A percentile compares a stretch with the other conserved stretches of the same genome.
phyloP scores from a whole-genome alignment of 345 rosid genomes.

The Acer yangbiense region DNA sequence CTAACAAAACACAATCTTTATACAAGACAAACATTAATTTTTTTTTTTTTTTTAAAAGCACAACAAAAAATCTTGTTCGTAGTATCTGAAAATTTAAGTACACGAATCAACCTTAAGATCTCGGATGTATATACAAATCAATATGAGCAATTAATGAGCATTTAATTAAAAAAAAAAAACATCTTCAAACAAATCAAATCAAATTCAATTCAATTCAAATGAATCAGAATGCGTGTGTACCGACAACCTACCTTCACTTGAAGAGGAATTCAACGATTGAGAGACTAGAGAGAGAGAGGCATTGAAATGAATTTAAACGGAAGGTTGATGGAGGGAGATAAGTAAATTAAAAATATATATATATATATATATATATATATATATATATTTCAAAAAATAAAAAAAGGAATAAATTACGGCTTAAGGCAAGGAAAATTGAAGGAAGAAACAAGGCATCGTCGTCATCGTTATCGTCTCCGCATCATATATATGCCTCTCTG shows the following conservation, averaged over 20 bases:
- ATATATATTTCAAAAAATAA: background rate
- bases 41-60: background rate
- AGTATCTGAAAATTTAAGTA: background rate
- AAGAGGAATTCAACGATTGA: background rate
- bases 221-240: background rate
- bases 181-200: background rate
- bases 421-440: slow-evolving; percentile 44
- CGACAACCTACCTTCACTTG: slow-evolving; percentile 16
- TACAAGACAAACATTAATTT: background rate
- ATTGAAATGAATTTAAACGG: slow-evolving; percentile 14
- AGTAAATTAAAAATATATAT: slow-evolving; percentile 17
- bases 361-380: background rate
- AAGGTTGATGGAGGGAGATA: slow-evolving; percentile 10
- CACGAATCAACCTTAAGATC: slow-evolving; percentile 15
- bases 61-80: background rate
- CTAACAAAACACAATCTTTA: background rate
- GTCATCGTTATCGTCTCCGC: slow-evolving; percentile 24
- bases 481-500: slow-evolving; percentile 33
- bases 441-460: slow-evolving; percentile 41
- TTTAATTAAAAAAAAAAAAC: slow-evolving; percentile 14
- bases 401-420: slow-evolving; percentile 54
- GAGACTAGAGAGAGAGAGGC: background rate
- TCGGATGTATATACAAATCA: background rate
- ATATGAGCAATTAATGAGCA: slow-evolving; percentile 12
- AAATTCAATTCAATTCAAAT: background rate